These are phyloP conservation scores for Erysimum cheiri DNA, from an alignment of 441 rosid genomes.

Conservation along the genomic window DNA sequence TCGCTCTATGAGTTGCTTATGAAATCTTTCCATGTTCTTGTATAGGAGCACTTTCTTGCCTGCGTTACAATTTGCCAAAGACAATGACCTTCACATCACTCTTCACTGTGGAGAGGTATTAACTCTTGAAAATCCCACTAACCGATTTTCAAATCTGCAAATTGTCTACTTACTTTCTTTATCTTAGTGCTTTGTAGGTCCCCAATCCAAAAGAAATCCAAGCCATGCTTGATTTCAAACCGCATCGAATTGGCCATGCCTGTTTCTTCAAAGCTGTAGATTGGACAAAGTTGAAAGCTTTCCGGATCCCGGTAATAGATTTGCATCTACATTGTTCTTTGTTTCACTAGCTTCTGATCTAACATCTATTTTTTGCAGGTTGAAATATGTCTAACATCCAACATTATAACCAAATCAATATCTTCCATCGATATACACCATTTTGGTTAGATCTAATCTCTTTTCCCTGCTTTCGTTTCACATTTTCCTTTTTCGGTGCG, in stretches of 20 bases:
- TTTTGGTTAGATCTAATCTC: slow-evolving; percentile 61
- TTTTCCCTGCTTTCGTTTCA: slow-evolving; percentile 22
- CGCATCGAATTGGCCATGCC: slow-evolving; percentile 91
- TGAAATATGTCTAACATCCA: slow-evolving; percentile 95
- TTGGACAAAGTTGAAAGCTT: slow-evolving; percentile 67
- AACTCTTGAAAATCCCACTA: slow-evolving; percentile 34
- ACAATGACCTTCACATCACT: slow-evolving; percentile 76
- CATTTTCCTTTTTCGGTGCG: background rate
- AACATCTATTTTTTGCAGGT: slow-evolving; percentile 59
- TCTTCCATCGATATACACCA: slow-evolving; percentile 87
- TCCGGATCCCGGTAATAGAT: slow-evolving; percentile 64
- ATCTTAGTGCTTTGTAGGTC: slow-evolving; percentile 85
- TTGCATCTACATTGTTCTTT: background rate
- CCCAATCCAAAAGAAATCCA: slow-evolving; percentile 81
- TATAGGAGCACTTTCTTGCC: slow-evolving; percentile 83
- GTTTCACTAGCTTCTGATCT: background rate
- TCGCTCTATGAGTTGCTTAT: slow-evolving; percentile 10
- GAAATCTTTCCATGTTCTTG: slow-evolving; percentile 37
- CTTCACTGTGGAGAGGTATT: slow-evolving; percentile 98
- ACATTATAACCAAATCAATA: slow-evolving; percentile 77
- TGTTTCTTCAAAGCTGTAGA: slow-evolving; percentile 72
- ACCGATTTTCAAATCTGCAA: slow-evolving; percentile 1
- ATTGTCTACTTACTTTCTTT: slow-evolving; percentile 41
- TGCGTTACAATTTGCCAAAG: slow-evolving; percentile 73
- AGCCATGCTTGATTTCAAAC: slow-evolving; percentile 84